These are phyloP conservation scores for Leishmania major DNA, from an alignment of 208 protist genomes.

Conservation along the genomic window DNA sequence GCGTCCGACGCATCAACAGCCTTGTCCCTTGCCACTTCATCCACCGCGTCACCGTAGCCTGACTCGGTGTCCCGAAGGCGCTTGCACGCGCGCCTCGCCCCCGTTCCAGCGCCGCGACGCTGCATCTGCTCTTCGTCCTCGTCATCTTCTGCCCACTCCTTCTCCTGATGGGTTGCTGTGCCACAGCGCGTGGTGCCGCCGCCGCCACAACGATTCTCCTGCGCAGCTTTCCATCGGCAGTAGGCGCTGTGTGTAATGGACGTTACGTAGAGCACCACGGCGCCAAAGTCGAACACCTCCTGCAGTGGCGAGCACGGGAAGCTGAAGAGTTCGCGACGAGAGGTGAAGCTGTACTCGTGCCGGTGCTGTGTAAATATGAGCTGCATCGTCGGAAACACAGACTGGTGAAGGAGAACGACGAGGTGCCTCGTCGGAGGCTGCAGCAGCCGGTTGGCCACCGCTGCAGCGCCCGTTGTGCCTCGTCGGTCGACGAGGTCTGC, in stretches of 20 bases:
- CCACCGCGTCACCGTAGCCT: not conserved
- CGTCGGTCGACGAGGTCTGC: not conserved
- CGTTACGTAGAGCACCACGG: constrained; percentile 62
- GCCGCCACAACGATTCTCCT: not conserved
- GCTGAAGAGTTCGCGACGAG: constrained; percentile 69
- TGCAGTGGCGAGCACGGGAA: constrained; percentile 52
- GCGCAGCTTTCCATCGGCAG: not conserved
- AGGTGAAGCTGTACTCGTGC: constrained; percentile 69
- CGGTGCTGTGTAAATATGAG: constrained; percentile 51
- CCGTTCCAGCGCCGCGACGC: not conserved
- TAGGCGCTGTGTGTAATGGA: constrained; percentile 46
- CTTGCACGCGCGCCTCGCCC: not conserved
- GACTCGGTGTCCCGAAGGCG: not conserved
- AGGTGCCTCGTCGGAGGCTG: not conserved
- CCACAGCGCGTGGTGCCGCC: not conserved
- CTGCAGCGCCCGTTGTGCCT: not conserved
- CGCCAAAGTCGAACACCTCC: constrained; percentile 71
- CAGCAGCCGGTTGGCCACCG: not conserved
- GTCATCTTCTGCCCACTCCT: not conserved
- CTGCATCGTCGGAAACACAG: constrained; percentile 46
- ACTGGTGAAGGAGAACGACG: constrained; percentile 63
- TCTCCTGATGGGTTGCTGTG: not conserved
- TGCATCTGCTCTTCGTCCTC: not conserved
- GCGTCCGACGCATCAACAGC: not conserved
- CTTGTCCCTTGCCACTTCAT: not conserved